Evolutionary conservation across 495 filamentous ascomycete genomes (phyloP).

Genomic region (Alectoria sarmentosa): DNA sequence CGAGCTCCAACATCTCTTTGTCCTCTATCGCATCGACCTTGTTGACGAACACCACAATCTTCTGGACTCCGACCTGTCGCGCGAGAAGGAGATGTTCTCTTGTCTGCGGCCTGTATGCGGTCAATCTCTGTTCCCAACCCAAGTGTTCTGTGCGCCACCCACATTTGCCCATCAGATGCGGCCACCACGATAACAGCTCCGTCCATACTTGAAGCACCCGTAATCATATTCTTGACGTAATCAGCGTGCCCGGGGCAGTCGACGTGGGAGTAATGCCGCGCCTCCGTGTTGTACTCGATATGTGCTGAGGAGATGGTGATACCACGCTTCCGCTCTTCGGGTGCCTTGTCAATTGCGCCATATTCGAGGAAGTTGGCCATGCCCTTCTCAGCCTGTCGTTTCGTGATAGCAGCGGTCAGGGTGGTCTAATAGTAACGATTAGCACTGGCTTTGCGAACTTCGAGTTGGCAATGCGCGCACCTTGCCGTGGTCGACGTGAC

Average conservation of each 20-base stretch:
- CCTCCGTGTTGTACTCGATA: constrained; percentile 92
- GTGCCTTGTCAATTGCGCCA: constrained; percentile 96
- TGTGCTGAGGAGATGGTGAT: constrained; percentile 98
- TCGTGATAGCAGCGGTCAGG: constrained; percentile 96
- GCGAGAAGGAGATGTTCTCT: constrained; percentile 96
- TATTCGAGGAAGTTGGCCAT: constrained; percentile 92
- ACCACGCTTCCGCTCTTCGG: constrained; percentile 98
- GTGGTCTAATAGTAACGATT: constrained; percentile 60
- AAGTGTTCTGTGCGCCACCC: constrained; percentile 22
- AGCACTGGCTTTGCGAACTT: constrained; percentile 1
- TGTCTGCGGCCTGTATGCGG: constrained; percentile 73
- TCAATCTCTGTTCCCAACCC: constrained; percentile 9
- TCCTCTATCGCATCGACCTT: constrained; percentile 96
- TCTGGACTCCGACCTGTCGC: constrained; percentile 95
- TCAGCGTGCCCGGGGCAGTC: constrained; percentile 99
- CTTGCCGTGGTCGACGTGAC: constrained; percentile 99
- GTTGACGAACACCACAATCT: constrained; percentile 98
- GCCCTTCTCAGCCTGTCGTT: constrained; percentile 90
- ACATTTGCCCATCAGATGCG: constrained; percentile 98
- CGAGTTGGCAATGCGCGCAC: constrained; percentile 37
- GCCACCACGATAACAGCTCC: constrained; percentile 98
- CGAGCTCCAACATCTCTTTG: constrained; percentile 98
- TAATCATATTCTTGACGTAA: constrained; percentile 99
- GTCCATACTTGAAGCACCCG: constrained; percentile 94
- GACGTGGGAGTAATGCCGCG: constrained; percentile 96